Base-by-base conservation (phyloP, 345 rosid species). In the Dipteronia dyeriana region DNA sequence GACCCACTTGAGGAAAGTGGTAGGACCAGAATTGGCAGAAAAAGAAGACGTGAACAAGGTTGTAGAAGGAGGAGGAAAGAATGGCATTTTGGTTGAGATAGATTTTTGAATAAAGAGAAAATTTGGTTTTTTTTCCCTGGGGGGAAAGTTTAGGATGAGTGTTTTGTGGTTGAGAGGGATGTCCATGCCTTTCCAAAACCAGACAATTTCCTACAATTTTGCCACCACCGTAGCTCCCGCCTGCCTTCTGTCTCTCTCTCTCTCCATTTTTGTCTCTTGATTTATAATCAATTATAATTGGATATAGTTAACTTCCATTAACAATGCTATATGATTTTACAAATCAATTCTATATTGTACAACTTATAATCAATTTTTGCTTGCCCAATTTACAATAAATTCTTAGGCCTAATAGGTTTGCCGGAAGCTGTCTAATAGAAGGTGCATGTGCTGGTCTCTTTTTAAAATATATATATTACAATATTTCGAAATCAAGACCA, bases 161-260 rank as follows among this genome's bases (percentile, higher is more conserved):
- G 66, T n/a, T 76, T 62, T 70, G 59, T 26, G 76, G 77, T 74
- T 47, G 47, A 8, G 45, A 45, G 13, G 14, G 49, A 13, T 23
- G 68, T 68, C 62, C 54, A 22, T 47, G 39, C 54, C 38, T 38
- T 62, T 71, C 73, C 34, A 8, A 45, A 66, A 82, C 91, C 92
- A 84, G 76, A 78, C 80, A 81, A 71, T 79, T 79, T 76, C 89
- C 92, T 75, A 71, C 26, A 79, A 72, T 12, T 23, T 39, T 84
- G 90, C 77, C 88, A 79, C 13, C 25, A 19, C 61, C 73, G 43
- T 78, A 74, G 87, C 76, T 22, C 45, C 16, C 56, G 71, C 64
- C 13, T 34, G 38, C 38, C 38, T 34, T 34, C 6, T 34, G 6
- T 34, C 38, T 34, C 38, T 34, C 38, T 34, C 38, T 34, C 5